Evolutionary conservation across 441 rosid genomes (phyloP).

Genomic region (Gossypium laxum): DNA sequence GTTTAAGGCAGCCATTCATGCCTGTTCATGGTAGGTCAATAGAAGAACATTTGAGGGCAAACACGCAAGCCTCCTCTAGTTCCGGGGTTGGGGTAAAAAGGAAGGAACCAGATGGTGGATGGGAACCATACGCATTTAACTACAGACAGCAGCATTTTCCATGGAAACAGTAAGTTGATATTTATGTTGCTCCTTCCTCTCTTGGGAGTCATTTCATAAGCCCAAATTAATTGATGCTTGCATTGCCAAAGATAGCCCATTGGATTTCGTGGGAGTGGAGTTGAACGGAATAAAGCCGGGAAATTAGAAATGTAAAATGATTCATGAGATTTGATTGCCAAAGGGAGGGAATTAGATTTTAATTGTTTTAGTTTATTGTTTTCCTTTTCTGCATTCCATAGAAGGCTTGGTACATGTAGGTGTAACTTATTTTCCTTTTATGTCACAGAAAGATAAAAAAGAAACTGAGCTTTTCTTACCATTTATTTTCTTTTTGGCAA

Average conservation of each 20-base stretch:
- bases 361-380: conserved; percentile 27
- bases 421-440: conserved; percentile 28
- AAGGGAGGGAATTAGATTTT: conserved; percentile 26
- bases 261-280: conserved; percentile 32
- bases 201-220: conserved; percentile 13
- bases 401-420: conserved; percentile 42
- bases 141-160: conserved; percentile 53
- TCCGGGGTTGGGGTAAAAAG: conserved; percentile 59
- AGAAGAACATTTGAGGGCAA: conserved; percentile 52
- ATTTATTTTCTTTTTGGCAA: neutral
- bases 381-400: conserved; percentile 27
- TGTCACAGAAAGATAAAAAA: conserved; percentile 32
- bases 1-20: conserved; percentile 53
- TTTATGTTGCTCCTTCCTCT: conserved; percentile 12
- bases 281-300: conserved; percentile 40
- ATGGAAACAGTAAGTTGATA: conserved; percentile 44
- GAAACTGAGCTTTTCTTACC: conserved; percentile 12
- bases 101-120: conserved; percentile 72
- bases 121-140: conserved; percentile 45
- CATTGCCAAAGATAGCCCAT: conserved; percentile 26
- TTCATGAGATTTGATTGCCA: conserved; percentile 41
- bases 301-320: conserved; percentile 31
- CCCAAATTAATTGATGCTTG: conserved; percentile 21
- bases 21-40: conserved; percentile 43
- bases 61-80: conserved; percentile 51